Conservation (phyloP, 2,329 filamentous ascomycete species). For the Fusarium fracticaudum region DNA sequence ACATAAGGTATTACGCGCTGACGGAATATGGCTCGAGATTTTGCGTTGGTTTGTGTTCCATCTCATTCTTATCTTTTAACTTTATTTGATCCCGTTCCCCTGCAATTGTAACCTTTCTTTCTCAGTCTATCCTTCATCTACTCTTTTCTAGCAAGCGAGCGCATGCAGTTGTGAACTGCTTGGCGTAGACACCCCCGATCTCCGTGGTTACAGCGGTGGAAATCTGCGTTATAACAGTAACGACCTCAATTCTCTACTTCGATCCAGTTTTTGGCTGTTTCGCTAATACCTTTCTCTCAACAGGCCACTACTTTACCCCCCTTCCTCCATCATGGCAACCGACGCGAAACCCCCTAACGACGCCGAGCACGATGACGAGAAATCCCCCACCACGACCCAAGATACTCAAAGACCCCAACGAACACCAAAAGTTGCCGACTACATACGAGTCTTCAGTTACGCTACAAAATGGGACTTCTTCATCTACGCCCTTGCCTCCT, state of each 20-base stretch:
- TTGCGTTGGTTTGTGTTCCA: neutral
- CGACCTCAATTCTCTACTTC: rapidly evolving
- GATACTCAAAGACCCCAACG: neutral
- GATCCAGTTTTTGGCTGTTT: rapidly evolving
- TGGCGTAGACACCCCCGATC: neutral
- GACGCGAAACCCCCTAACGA: neutral
- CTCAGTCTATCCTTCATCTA: rapidly evolving
- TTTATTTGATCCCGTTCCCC: rapidly evolving
- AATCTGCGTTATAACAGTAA: neutral
- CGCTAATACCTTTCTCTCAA: neutral
- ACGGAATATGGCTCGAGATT: neutral
- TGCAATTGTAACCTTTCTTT: neutral
- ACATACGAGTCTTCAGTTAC: conserved; percentile 45
- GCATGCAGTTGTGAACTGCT: neutral
- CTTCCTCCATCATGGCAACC: neutral
- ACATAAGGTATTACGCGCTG: neutral
- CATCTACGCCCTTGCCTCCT: conserved; percentile 41
- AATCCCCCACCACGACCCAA: neutral
- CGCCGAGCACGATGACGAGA: neutral
- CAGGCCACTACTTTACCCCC: rapidly evolving
- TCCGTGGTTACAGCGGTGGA: too few species aligned
- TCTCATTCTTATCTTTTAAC: neutral
- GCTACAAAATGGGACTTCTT: conserved; percentile 46
- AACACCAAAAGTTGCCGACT: conserved; percentile 31
- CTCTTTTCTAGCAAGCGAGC: neutral